Percentiles rank a stretch among this genome's conserved stretches.
These are phyloP conservation scores for Luffa aegyptiaca DNA, from an alignment of 306 rosid species.

Conservation along the genomic window DNA sequence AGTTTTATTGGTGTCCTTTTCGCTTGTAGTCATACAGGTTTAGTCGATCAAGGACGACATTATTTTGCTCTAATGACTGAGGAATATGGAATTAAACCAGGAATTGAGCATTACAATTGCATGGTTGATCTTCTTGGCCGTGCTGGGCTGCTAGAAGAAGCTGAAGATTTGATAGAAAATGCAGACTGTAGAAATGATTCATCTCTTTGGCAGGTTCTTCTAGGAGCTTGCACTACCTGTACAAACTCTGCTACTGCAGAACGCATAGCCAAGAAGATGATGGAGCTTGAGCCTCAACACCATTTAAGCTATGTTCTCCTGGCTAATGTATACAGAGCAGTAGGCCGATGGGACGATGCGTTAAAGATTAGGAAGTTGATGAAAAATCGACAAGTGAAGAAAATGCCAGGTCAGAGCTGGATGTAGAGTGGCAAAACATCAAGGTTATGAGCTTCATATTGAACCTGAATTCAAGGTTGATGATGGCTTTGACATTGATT, in stretches of 20 bases:
- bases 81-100: conserved; percentile 50
- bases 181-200: conserved; percentile 53
- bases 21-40: conserved; percentile 87
- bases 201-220: conserved; percentile 76
- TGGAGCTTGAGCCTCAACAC: conserved; percentile 50
- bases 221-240: conserved; percentile 72
- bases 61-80: conserved; percentile 42
- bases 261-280: conserved; percentile 74
- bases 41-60: conserved; percentile 64
- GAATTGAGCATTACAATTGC: conserved; percentile 73
- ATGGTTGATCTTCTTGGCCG: conserved; percentile 83
- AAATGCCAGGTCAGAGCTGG: conserved; percentile 81
- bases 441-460: conserved; percentile 15
- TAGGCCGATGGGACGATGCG: conserved; percentile 81
- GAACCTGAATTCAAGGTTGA: neutral
- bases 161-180: conserved; percentile 53
- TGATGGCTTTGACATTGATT: neutral
- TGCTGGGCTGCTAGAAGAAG: conserved; percentile 74
- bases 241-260: conserved; percentile 51
- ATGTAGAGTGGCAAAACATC: conserved; percentile 29
- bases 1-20: conserved; percentile 66
- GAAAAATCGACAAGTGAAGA: conserved; percentile 70
- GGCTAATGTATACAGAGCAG: conserved; percentile 59
- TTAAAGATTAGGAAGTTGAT: conserved; percentile 52
- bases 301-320: conserved; percentile 77